Conservation (phyloP, 192 early-diverging fungal genomes). For the Obelidium mucronatum region DNA sequence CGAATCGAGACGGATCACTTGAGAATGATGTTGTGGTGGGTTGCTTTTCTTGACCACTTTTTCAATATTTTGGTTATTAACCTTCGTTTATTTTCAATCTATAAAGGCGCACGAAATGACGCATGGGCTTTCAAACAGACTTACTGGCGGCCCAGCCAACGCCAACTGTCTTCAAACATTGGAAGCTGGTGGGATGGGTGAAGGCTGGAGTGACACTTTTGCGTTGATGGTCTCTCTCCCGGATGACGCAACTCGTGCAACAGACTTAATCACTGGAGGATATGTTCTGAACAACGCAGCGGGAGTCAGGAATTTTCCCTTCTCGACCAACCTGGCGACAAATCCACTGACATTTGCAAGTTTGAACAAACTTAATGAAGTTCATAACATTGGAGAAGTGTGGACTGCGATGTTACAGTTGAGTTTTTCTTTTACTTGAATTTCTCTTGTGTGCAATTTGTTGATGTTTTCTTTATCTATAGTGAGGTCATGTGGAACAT, state of each 20-base stretch:
- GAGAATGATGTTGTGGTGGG: background rate
- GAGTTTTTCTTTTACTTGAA: no score
- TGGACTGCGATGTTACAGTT: slow-evolving; percentile 65
- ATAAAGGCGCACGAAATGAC: slow-evolving; percentile 61
- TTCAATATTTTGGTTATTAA: slow-evolving; percentile 38
- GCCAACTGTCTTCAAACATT: slow-evolving; percentile 59
- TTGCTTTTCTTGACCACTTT: background rate
- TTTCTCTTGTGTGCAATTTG: no score
- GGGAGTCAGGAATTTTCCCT: slow-evolving; percentile 35
- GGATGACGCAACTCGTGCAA: slow-evolving; percentile 46
- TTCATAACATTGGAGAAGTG: slow-evolving; percentile 63
- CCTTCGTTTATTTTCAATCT: background rate
- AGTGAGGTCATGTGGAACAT: slow-evolving; percentile 65
- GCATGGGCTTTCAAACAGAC: slow-evolving; percentile 70
- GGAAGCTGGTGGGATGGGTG: slow-evolving; percentile 72
- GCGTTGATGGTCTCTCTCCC: slow-evolving; percentile 49
- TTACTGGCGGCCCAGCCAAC: slow-evolving; percentile 74
- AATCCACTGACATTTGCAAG: slow-evolving; percentile 37
- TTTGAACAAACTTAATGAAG: slow-evolving; percentile 40
- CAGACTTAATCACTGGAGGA: slow-evolving; percentile 28
- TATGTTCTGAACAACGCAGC: slow-evolving; percentile 23
- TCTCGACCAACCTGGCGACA: slow-evolving; percentile 56
- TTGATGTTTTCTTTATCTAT: no score
- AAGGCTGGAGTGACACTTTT: slow-evolving; percentile 69
- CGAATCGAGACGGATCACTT: slow-evolving; percentile 54